Conservation (phyloP, 305 asterid genomes). For the Fraxinus nigra region DNA sequence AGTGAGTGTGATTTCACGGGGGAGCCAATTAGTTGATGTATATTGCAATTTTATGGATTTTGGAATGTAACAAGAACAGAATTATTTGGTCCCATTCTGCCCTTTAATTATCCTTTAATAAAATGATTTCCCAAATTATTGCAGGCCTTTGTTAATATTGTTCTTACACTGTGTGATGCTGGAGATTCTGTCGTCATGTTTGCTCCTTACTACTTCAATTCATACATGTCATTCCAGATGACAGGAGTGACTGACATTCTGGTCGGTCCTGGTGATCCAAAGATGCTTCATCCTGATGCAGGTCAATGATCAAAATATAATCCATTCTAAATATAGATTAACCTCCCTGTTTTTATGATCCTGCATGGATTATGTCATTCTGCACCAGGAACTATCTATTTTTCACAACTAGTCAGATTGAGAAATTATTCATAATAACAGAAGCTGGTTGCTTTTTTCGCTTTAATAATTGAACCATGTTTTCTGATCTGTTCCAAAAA, state of each 20-base stretch:
- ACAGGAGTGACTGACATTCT: constrained; percentile 89
- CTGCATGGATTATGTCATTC: neutral
- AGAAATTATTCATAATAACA: neutral
- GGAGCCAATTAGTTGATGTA: neutral
- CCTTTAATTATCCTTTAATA: neutral
- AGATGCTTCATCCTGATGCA: constrained; percentile 93
- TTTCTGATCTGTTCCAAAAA: neutral
- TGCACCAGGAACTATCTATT: neutral
- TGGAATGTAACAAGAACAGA: neutral
- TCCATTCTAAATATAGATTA: neutral
- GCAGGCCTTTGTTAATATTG: constrained; percentile 94
- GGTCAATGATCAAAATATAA: constrained; percentile 38
- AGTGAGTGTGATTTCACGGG: neutral
- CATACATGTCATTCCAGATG: constrained; percentile 98
- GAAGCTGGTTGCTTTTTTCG: neutral
- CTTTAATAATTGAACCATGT: neutral
- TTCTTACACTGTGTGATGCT: constrained; percentile 86
- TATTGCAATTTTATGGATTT: neutral
- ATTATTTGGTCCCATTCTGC: neutral
- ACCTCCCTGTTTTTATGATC: neutral
- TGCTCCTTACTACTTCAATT: constrained; percentile 97
- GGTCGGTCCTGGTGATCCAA: constrained; percentile 76
- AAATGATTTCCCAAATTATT: constrained; percentile 12
- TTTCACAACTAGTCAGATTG: neutral
- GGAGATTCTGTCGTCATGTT: constrained; percentile 90